Evolutionary conservation across 2,329 filamentous ascomycete genomes (phyloP).

Genomic region (Penicillium crustosum): DNA sequence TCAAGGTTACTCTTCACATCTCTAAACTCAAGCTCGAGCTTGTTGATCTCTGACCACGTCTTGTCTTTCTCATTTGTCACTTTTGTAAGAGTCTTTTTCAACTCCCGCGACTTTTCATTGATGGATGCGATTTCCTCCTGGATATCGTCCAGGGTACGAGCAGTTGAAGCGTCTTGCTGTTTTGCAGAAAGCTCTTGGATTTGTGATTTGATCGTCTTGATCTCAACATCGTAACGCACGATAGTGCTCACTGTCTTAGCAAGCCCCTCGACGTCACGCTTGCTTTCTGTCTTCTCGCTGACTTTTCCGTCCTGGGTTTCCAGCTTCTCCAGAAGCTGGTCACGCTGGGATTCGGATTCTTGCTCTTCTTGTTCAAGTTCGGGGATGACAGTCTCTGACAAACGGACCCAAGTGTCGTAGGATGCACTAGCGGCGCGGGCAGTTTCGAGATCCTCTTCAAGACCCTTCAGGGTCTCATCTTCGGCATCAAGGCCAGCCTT

Average conservation of each 20-base stretch:
- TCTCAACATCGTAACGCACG: slow-evolving; percentile 68
- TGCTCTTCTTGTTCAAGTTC: slow-evolving; percentile 63
- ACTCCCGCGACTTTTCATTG: slow-evolving; percentile 64
- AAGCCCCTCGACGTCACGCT: slow-evolving; percentile 72
- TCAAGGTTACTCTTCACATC: slow-evolving; percentile 73
- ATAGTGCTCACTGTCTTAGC: slow-evolving; percentile 76
- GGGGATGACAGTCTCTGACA: slow-evolving; percentile 69
- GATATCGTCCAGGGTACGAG: slow-evolving; percentile 77
- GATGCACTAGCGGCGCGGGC: slow-evolving; percentile 64
- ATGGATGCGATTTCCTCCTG: slow-evolving; percentile 70
- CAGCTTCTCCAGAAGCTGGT: slow-evolving; percentile 59
- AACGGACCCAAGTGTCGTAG: slow-evolving; percentile 72
- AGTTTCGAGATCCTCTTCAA: slow-evolving; percentile 62
- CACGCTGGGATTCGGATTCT: slow-evolving; percentile 61
- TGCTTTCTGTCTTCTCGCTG: slow-evolving; percentile 61
- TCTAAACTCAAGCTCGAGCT: slow-evolving; percentile 73
- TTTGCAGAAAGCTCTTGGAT: slow-evolving; percentile 73
- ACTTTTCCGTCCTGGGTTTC: slow-evolving; percentile 69
- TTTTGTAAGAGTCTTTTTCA: slow-evolving; percentile 65
- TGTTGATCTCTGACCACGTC: slow-evolving; percentile 64
- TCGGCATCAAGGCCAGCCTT: slow-evolving; percentile 57
- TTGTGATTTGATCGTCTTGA: slow-evolving; percentile 68
- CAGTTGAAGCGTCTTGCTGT: slow-evolving; percentile 65
- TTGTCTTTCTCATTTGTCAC: slow-evolving; percentile 70
- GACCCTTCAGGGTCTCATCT: slow-evolving; percentile 61